A percentile compares a stretch with the other conserved stretches of the same genome.
These are phyloP conservation scores for Athelia sp. DNA, from an alignment of 1,284 basidiomycete genomes.

Conservation along the genomic window DNA sequence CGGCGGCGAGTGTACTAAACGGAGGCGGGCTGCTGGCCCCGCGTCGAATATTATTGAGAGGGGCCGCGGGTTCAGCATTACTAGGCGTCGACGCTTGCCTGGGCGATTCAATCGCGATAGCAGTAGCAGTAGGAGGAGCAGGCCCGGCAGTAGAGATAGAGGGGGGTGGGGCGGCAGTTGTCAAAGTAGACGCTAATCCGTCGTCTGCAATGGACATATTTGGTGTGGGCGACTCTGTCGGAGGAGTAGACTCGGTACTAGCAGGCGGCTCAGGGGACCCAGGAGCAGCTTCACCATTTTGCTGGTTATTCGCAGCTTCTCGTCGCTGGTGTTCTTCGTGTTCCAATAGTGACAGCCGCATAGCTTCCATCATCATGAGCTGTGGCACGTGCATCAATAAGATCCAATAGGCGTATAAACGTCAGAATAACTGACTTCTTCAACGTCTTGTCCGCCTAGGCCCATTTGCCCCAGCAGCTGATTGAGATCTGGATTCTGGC, in stretches of 20 bases:
- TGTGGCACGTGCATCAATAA: slow-evolving; percentile 27
- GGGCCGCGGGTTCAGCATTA: neutral
- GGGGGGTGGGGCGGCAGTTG: neutral
- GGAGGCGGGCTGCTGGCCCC: slow-evolving; percentile 32
- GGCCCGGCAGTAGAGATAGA: slow-evolving; percentile 10
- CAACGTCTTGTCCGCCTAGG: slow-evolving; percentile 75
- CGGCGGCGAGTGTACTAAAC: slow-evolving; percentile 38
- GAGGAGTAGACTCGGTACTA: slow-evolving; percentile 7
- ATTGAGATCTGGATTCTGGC: slow-evolving; percentile 46
- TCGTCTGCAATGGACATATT: slow-evolving; percentile 1
- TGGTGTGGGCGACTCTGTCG: slow-evolving; percentile 10
- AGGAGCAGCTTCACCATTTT: slow-evolving; percentile 25
- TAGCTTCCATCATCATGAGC: slow-evolving; percentile 99
- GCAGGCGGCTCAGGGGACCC: slow-evolving; percentile 15
- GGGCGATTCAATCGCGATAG: slow-evolving; percentile 1
- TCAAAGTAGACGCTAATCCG: slow-evolving; percentile 7
- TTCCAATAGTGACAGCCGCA: slow-evolving; percentile 91
- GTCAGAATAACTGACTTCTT: slow-evolving; percentile 66
- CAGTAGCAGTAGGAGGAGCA: slow-evolving; percentile 21
- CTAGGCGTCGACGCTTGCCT: neutral
- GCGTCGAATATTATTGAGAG: slow-evolving; percentile 12
- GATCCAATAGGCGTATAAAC: neutral
- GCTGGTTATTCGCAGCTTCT: slow-evolving; percentile 55
- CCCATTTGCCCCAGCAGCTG: slow-evolving; percentile 63
- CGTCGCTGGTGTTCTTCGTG: slow-evolving; percentile 79